Evolutionary conservation across 2,329 filamentous ascomycete genomes (phyloP).

Genomic region (Aspergillus fumigatiaffinis): DNA sequence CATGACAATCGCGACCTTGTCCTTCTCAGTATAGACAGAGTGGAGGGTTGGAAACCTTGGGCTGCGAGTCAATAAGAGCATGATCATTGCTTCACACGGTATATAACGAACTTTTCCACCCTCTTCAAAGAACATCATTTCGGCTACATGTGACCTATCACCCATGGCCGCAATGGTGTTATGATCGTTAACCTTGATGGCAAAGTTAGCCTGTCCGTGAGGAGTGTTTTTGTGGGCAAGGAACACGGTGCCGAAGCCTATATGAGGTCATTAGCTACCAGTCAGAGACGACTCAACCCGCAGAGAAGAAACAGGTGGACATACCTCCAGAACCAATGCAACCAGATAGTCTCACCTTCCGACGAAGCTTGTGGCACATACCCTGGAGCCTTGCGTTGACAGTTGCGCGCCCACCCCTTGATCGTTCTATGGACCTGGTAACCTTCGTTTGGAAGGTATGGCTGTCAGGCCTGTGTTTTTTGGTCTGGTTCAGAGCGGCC

Average conservation of each 20-base stretch:
- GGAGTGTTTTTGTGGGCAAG: background rate
- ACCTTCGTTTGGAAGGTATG: background rate
- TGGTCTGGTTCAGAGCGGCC: background rate
- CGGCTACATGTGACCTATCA: background rate
- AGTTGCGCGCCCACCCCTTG: background rate
- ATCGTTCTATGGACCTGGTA: background rate
- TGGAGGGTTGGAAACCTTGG: constrained; percentile 25
- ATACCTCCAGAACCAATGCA: background rate
- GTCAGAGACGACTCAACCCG: background rate
- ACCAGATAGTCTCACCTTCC: background rate
- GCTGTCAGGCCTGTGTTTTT: background rate
- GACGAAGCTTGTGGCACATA: background rate
- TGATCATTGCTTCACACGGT: constrained; percentile 23
- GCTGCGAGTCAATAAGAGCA: constrained; percentile 21
- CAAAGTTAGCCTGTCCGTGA: background rate
- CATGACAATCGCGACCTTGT: constrained; percentile 26
- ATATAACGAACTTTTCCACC: constrained; percentile 13
- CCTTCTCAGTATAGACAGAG: constrained; percentile 25
- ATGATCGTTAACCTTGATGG: background rate
- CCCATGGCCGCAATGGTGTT: background rate
- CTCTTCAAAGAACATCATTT: background rate
- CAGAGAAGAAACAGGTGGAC: background rate
- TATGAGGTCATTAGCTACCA: background rate
- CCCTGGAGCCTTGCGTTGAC: background rate
- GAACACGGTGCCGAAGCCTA: background rate